phyloP scores from a whole-genome alignment of 2,329 filamentous ascomycete genomes.

The Paecilomyces dactylethromorphus region DNA sequence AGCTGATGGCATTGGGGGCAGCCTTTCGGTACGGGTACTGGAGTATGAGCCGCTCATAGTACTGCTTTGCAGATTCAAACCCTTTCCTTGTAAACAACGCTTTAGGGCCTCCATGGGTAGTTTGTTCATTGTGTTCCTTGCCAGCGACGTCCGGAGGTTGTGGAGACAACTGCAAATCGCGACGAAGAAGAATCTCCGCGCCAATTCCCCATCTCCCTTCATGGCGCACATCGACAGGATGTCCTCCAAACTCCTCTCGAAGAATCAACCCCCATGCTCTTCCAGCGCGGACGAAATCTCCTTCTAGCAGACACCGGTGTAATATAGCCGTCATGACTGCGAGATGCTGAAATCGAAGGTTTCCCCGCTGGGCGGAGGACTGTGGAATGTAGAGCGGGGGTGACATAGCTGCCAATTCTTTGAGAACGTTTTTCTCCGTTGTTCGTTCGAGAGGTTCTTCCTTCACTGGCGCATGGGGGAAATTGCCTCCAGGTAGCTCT shows the following conservation, averaged over 20 bases:
- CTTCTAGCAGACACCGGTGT: constrained; percentile 64
- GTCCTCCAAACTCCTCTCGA: constrained; percentile 52
- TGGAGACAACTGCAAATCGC: constrained; percentile 22
- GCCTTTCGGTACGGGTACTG: constrained; percentile 65
- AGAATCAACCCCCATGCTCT: constrained; percentile 70
- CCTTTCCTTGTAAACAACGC: constrained; percentile 41
- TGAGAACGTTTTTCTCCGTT: constrained; percentile 14
- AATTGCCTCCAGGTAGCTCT: constrained; percentile 32
- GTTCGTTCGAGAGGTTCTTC: constrained; percentile 6
- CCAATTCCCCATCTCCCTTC: constrained; percentile 75
- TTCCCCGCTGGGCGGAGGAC: constrained; percentile 23
- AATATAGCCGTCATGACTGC: constrained; percentile 62
- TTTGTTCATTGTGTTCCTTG: constrained; percentile 1
- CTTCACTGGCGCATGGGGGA: constrained; percentile 31
- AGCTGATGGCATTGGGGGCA: constrained; percentile 53
- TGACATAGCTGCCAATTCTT: constrained; percentile 23
- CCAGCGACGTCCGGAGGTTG: constrained; percentile 2
- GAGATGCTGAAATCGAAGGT: constrained; percentile 49
- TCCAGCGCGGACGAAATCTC: constrained; percentile 65
- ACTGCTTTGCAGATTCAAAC: constrained; percentile 55
- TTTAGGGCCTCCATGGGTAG: constrained; percentile 5
- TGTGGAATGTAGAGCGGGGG: constrained; percentile 28
- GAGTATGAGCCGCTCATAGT: constrained; percentile 72
- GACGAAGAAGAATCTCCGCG: constrained; percentile 72
- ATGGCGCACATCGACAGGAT: constrained; percentile 60